phyloP scores from a whole-genome alignment of 225 moss, liverwort and hornwort species.

The Lunularia cruciata region DNA sequence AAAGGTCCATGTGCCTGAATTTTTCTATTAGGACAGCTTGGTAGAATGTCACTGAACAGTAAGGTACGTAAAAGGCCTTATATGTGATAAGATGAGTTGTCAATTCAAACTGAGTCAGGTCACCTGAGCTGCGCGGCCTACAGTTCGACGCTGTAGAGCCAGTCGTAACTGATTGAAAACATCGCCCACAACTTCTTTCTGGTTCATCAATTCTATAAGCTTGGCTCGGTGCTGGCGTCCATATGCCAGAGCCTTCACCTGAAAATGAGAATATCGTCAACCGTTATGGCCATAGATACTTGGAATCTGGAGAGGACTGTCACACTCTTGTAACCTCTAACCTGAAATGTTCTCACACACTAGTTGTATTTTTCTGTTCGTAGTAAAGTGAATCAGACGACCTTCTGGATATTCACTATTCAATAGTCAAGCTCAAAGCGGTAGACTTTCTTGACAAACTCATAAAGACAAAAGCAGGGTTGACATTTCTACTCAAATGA shows the following conservation, averaged over 20 bases:
- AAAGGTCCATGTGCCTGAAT: no score
- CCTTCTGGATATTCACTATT: no score
- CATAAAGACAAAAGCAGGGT: no score
- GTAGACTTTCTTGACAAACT: no score
- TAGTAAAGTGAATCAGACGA: neutral
- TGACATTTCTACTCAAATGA: neutral
- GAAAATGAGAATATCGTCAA: neutral
- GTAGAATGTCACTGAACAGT: no score
- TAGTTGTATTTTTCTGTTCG: neutral
- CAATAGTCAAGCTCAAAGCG: no score
- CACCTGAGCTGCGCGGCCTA: constrained; percentile 68
- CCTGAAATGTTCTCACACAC: no score
- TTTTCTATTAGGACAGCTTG: no score
- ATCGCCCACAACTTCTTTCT: constrained; percentile 78
- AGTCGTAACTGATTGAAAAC: constrained; percentile 83
- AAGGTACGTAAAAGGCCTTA: no score
- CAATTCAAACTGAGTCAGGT: neutral
- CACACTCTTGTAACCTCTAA: no score
- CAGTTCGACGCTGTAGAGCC: constrained; percentile 70
- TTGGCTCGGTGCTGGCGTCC: constrained; percentile 70
- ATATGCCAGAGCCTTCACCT: constrained; percentile 75
- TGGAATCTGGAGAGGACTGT: neutral
- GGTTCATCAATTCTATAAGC: constrained; percentile 82
- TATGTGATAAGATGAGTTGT: no score
- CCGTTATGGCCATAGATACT: neutral